Base-by-base conservation (phyloP, 306 rosid species). In the Vicia villosa region DNA sequence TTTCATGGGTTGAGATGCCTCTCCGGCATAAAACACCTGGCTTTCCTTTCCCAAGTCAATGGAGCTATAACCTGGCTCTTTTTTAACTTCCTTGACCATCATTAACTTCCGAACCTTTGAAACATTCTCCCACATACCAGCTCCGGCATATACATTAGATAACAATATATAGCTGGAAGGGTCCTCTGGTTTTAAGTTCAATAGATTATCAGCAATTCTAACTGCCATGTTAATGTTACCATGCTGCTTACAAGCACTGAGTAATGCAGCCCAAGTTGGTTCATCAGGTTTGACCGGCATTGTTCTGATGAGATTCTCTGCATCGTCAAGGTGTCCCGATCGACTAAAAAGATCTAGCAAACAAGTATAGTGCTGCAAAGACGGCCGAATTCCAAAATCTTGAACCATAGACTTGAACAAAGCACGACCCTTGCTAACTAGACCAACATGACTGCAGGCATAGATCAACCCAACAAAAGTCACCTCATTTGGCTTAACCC, bases 221-320 rank as follows among this genome's bases (percentile, higher is more conserved):
- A 86, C 81, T 40, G 87, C 96, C 96, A 85, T 88, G 21, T 61
- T 47, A 51, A 64, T 78, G 19, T 88, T 82, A 58, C 84, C 86
- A 47, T 91, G 96, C 58, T 45, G 86, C 85, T 81, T 86, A 74
- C 94, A 90, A 57, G 97, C 88, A 59, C 93, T 93, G 15, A 90
- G 73, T 56, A 93, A 82, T 66, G 97, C 88, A 42, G 91, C 97
- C 98, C 98, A 93, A 37, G 89, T 86, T 46, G 97, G 94, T 72
- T 88, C 97, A 78, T 93, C 97, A 2, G 92, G 97, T 59, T 74
- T 75, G 45, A 88, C 66, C 0, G 96, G 97, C 89, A 90, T 85
- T 36, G 77, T 70, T 21, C 77, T 68, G 4, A 88, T 59, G 49
- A 93, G 78, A 50, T 63, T 78, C 74, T 85, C 95, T 10, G 97